These are phyloP conservation scores for Pestalotiopsis sp. DNA, from an alignment of 2,329 filamentous ascomycete genomes.

Conservation along the genomic window DNA sequence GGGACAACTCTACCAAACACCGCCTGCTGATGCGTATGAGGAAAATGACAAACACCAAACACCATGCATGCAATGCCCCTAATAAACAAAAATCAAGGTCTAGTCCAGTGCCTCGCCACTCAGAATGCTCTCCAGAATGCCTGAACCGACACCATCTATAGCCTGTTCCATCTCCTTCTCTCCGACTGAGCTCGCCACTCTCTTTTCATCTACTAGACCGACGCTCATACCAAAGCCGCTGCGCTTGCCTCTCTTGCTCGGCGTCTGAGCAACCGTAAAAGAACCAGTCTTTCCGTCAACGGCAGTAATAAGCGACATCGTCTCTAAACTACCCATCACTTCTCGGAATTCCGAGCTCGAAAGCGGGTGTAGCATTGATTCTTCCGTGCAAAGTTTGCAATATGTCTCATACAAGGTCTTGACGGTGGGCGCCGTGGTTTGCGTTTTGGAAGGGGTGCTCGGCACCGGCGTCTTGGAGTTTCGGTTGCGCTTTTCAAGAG, in stretches of 20 bases:
- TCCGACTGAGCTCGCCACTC: conserved; percentile 78
- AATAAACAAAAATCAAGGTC: conserved; percentile 5
- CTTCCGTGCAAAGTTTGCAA: conserved; percentile 77
- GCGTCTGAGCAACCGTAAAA: conserved; percentile 66
- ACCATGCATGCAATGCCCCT: conserved; percentile 22
- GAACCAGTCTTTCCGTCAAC: conserved; percentile 72
- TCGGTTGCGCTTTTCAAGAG: conserved; percentile 77
- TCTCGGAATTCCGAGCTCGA: conserved; percentile 93
- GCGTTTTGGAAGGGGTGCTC: conserved; percentile 63
- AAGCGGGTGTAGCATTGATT: conserved; percentile 87
- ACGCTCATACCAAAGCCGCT: conserved; percentile 46
- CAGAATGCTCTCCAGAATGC: conserved; percentile 65
- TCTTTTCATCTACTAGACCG: conserved; percentile 70
- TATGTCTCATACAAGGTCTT: conserved; percentile 87
- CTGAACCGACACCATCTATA: conserved; percentile 63
- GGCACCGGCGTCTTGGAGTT: conserved; percentile 42
- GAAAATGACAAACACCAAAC: conserved; percentile 14
- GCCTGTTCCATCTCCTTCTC: conserved; percentile 77
- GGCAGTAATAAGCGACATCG: conserved; percentile 75
- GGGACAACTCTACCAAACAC: not conserved
- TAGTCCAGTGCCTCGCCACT: conserved; percentile 63
- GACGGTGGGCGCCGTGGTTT: conserved; percentile 72
- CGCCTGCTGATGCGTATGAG: not conserved
- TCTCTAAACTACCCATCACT: conserved; percentile 87
- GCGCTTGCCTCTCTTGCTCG: conserved; percentile 69